A percentile compares a stretch with the other conserved stretches of the same genome.
Conservation (phyloP, 306 rosid genomes). For the Betula pendula region DNA sequence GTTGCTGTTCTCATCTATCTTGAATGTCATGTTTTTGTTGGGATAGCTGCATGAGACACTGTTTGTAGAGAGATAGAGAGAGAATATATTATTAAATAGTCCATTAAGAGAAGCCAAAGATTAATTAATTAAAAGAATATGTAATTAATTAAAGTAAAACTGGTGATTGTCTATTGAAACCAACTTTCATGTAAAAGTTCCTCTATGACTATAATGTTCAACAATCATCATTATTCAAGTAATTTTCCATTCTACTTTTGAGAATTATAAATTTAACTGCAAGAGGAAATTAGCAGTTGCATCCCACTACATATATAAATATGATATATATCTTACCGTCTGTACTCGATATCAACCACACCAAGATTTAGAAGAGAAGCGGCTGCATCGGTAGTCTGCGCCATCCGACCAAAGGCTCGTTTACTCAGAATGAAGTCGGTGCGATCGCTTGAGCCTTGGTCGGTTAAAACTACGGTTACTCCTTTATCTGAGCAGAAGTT, state of each 20-base stretch:
- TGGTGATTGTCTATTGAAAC: too few species aligned
- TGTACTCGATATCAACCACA: slow-evolving; percentile 64
- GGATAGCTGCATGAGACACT: slow-evolving; percentile 93
- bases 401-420: slow-evolving; percentile 71
- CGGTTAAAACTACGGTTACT: slow-evolving; percentile 69
- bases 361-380: slow-evolving; percentile 59
- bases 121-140: background rate
- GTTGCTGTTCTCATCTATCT: slow-evolving; percentile 73
- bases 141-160: background rate
- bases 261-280: too few species aligned
- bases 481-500: slow-evolving; percentile 71
- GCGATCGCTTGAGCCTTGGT: slow-evolving; percentile 61
- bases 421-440: slow-evolving; percentile 79
- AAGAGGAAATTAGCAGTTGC: too few species aligned
- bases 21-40: slow-evolving; percentile 64
- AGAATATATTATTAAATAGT: background rate
- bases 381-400: slow-evolving; percentile 58
- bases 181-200: too few species aligned
- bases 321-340: slow-evolving; percentile 52
- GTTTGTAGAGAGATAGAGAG: slow-evolving; percentile 29
- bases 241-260: background rate
- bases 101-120: background rate
- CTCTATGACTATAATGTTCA: background rate
- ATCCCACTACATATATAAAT: too few species aligned
- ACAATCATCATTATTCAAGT: background rate